These are phyloP conservation scores for Rubroboletus pulcherrimus DNA, from an alignment of 768 basidiomycete species.

Conservation along the genomic window DNA sequence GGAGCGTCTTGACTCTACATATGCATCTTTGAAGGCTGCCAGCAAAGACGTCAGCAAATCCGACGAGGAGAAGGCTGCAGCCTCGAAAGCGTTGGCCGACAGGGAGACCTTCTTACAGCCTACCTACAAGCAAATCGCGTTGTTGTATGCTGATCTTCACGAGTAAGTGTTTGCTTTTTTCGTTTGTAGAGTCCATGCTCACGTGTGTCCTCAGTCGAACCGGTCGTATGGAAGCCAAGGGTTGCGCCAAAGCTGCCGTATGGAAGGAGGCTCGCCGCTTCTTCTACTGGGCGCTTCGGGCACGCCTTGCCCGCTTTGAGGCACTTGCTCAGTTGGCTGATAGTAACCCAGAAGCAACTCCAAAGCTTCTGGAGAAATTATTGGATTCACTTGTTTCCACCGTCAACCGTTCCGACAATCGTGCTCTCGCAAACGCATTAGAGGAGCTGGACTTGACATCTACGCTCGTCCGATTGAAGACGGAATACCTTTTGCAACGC, in stretches of 20 bases:
- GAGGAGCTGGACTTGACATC: conserved; percentile 68
- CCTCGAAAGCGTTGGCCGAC: conserved; percentile 61
- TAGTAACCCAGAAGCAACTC: conserved; percentile 67
- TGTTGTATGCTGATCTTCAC: conserved; percentile 94
- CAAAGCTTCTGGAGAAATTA: conserved; percentile 62
- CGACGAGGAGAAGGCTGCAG: conserved; percentile 69
- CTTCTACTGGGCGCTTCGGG: conserved; percentile 93
- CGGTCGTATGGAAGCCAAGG: conserved; percentile 97
- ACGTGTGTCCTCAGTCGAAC: conserved; percentile 57
- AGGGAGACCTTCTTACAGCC: conserved; percentile 82
- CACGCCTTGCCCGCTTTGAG: conserved; percentile 67
- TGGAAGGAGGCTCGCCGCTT: conserved; percentile 89
- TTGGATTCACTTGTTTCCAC: conserved; percentile 59
- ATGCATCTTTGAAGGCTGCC: conserved; percentile 74
- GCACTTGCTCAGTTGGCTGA: conserved; percentile 61
- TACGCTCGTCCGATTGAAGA: conserved; percentile 60
- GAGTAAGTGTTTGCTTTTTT: conserved; percentile 57
- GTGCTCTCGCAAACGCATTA: conserved; percentile 57
- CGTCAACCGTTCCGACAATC: conserved; percentile 50
- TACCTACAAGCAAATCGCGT: conserved; percentile 89
- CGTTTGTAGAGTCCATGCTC: not conserved
- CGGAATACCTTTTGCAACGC: conserved; percentile 63
- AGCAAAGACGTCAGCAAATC: conserved; percentile 73
- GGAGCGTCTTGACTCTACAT: conserved; percentile 88
- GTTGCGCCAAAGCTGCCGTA: conserved; percentile 78